Conservation (phyloP, 73 alveolate species). For the Blepharisma stoltei region DNA sequence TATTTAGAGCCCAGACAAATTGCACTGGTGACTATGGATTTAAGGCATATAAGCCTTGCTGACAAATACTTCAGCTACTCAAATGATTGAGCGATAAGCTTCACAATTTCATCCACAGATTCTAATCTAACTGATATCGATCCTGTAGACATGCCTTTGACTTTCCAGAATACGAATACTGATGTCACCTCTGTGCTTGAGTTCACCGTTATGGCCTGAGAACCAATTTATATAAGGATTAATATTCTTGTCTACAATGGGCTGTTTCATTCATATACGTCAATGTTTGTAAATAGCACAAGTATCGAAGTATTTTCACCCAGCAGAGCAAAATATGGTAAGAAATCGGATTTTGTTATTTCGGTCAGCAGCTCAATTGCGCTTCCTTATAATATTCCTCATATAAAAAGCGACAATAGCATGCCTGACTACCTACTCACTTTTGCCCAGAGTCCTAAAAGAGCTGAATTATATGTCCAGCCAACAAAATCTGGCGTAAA, state of each 20-base stretch:
- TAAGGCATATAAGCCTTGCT: constrained; percentile 59
- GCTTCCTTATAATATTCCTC: constrained; percentile 78
- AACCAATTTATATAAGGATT: constrained; percentile 45
- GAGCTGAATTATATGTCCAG: constrained; percentile 4
- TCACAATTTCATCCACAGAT: constrained; percentile 45
- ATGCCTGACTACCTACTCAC: constrained; percentile 39
- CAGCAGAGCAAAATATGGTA: constrained; percentile 61
- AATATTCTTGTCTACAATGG: constrained; percentile 73
- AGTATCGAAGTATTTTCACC: constrained; percentile 71
- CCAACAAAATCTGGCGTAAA: background rate
- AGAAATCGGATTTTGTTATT: constrained; percentile 49
- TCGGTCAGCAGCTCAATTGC: constrained; percentile 46
- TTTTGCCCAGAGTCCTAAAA: constrained; percentile 23
- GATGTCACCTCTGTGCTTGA: constrained; percentile 57
- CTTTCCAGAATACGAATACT: constrained; percentile 48
- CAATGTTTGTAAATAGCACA: constrained; percentile 62
- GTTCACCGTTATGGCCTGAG: constrained; percentile 63
- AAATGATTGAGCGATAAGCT: constrained; percentile 66
- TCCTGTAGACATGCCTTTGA: constrained; percentile 71
- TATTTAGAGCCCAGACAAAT: constrained; percentile 50
- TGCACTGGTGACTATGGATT: constrained; percentile 74
- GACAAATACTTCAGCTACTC: constrained; percentile 54
- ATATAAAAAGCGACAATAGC: constrained; percentile 43
- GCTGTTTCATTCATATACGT: constrained; percentile 53
- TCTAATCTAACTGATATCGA: constrained; percentile 45